Base-by-base conservation (phyloP, 2,329 filamentous ascomycete genomes). In the Phaeosphaeria sp. region DNA sequence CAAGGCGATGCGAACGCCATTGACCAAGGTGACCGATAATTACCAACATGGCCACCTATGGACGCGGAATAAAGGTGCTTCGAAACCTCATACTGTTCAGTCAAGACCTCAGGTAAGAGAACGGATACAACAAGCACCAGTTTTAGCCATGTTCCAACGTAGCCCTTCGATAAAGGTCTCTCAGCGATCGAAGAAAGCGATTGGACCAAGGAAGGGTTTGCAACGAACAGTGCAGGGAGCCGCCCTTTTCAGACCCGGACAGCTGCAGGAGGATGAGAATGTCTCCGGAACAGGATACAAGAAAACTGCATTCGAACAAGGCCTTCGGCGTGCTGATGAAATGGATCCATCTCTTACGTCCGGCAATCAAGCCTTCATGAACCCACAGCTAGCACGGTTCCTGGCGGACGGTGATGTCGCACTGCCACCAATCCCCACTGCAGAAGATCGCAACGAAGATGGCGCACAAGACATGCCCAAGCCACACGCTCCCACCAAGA, bases 241-340 rank as follows among this genome's bases (percentile, higher is more conserved):
- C 0, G 52, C 64, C 15, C 50, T 63, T 10, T 70, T 68, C 49
- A 72, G 77, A 42, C 58, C 63, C 43, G 80, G 75, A 25, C 81
- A 83, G 60, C 65, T 83, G 3, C 81, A 82, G 59, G 72, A 73
- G 3, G 68, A 79, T 17, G 80, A 81, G 55, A 62, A 58, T n/a
- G 72, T 74, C 1, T 78, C 77, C 47, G 65, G 76, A 25, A 55
- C 57, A 18, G 64, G 59, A 20, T 71, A 79, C 62, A 74, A 77
- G 17, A 71, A 72, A 25, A 67, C 72, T 27, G 77, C 75, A 4
- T 82, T 82, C 56, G 66, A 69, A 33, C 73, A 65, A 50, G 72
- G 67, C 6, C 55, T 78, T 27, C 65, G 64, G 42, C 64, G 59
- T 39, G 67, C 70, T 17, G 69, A 76, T 50, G 68, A 69, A n/a